Evolutionary conservation across 2,329 filamentous ascomycete genomes (phyloP), one percentile per base, ranked within the genome.

Genomic region (Aphanocladium album): DNA sequence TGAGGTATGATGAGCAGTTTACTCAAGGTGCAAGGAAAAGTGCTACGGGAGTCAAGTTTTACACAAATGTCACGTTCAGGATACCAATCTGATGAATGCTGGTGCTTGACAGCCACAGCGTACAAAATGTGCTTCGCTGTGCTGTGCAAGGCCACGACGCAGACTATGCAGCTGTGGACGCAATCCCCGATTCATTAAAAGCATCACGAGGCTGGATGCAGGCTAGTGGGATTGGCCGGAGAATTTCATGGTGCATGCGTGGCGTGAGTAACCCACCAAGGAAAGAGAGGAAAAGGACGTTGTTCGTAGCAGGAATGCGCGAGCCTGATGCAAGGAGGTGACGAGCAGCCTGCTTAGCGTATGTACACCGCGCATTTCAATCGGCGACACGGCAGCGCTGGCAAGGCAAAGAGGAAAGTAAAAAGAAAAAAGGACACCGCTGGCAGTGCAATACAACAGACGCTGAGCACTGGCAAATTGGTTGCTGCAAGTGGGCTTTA

Each of bases 161-260:
- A n/a, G 37, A 54, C 7, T 35, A 43, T 35, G 25, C 51, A 23
- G 30, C 35, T 27, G 19, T 9, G 21, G 5, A 8, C 7, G 14
- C 17, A 23, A 27, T 37, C 14, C 8, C 27, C 23, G 41, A 39
- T 19, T 7, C 19, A 16, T 19, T n/a, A 6, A 27, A 58, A 21
- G 46, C 46, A 58, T 51, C 56, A 51, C 56, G 46, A 19, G 56
- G 56, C 56, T 33, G 11, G 21, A 41, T n/a, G 46, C 23, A 43
- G 41, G 56, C 35, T 41, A 3, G 23, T n/a, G 45, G 55, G 55
- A 57, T 58, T 58, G 55, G 45, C 17, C 23, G 17, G 55, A 58
- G 56, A 43, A 41, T 33, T 50, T n/a, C 7, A 5, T n/a, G 19
- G 35, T 35, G 19, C 33, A 50, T 43, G 35, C 16, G 37, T 33